These are phyloP conservation scores for Cryomyces minteri DNA, from an alignment of 495 filamentous ascomycete genomes.

Conservation along the genomic window DNA sequence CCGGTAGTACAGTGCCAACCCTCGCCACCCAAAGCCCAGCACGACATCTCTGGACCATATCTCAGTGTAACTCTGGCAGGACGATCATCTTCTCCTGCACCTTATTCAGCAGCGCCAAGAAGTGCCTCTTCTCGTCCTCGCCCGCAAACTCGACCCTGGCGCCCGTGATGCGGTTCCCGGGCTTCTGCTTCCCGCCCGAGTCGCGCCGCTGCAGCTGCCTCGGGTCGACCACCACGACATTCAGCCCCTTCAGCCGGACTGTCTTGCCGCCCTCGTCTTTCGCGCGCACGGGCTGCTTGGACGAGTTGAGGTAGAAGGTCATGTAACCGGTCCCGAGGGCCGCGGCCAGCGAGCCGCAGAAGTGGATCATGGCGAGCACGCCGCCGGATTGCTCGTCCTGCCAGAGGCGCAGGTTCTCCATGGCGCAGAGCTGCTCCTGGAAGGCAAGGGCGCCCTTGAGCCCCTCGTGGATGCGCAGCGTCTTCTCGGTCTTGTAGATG, in stretches of 20 bases:
- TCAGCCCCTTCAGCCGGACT: conserved; percentile 19
- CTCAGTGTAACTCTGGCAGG: conserved; percentile 13
- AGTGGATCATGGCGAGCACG: conserved; percentile 21
- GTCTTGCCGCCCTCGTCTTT: conserved; percentile 15
- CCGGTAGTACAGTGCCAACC: no score
- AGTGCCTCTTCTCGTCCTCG: conserved; percentile 16
- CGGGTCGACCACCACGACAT: conserved; percentile 12
- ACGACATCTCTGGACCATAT: neutral
- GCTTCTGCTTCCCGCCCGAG: conserved; percentile 3
- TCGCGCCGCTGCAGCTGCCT: conserved; percentile 2
- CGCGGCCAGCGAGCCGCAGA: conserved; percentile 4
- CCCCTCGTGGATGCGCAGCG: conserved; percentile 19
- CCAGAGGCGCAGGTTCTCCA: conserved; percentile 24
- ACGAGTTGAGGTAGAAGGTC: conserved; percentile 16
- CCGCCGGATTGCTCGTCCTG: conserved; percentile 15
- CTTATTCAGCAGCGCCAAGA: conserved; percentile 12
- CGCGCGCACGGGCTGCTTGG: conserved; percentile 11
- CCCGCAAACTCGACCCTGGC: conserved; percentile 18
- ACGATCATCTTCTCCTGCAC: conserved; percentile 12
- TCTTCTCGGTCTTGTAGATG: conserved; percentile 18
- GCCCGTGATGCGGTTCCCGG: conserved; percentile 8
- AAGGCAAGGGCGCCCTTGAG: conserved; percentile 16
- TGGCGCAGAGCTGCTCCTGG: conserved; percentile 22
- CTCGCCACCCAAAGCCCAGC: no score
- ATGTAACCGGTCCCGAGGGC: conserved; percentile 21